Conservation (phyloP, 805 yeast genomes). For the Wickerhamiella australiensis region DNA sequence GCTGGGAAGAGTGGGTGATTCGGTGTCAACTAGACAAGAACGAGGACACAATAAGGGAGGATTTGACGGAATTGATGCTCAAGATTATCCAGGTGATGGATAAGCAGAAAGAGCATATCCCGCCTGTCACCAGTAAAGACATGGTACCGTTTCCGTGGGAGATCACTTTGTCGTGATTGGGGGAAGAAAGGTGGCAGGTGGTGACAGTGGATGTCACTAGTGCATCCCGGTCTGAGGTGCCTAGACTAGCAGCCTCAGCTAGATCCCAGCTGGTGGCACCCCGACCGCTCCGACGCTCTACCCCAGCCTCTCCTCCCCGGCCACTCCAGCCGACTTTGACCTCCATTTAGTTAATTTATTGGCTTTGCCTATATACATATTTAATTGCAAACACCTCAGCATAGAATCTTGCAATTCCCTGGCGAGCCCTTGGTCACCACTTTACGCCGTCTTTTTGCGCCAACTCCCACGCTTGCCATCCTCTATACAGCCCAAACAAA, state of each 20-base stretch:
- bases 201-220: too few species aligned
- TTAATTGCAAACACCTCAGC: too few species aligned
- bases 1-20: constrained; percentile 67
- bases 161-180: constrained; percentile 23
- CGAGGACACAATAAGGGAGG: constrained; percentile 21
- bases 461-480: constrained; percentile 41
- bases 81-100: constrained; percentile 44
- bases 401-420: too few species aligned
- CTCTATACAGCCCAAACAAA: constrained; percentile 48
- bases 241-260: too few species aligned
- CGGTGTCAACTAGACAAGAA: constrained; percentile 34
- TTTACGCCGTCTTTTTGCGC: constrained; percentile 31
- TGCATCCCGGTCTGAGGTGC: too few species aligned
- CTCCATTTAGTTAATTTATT: neutral
- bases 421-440: neutral
- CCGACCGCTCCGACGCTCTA: too few species aligned
- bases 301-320: neutral
- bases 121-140: constrained; percentile 58
- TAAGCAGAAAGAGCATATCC: constrained; percentile 51
- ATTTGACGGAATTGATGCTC: constrained; percentile 34
- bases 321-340: neutral
- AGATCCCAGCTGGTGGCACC: too few species aligned
- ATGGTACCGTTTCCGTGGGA: constrained; percentile 52
- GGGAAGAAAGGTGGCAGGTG: too few species aligned
- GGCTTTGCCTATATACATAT: neutral